Evolutionary conservation across 2,329 filamentous ascomycete species (phyloP).

Genomic region (Ophiostoma tasmaniense): DNA sequence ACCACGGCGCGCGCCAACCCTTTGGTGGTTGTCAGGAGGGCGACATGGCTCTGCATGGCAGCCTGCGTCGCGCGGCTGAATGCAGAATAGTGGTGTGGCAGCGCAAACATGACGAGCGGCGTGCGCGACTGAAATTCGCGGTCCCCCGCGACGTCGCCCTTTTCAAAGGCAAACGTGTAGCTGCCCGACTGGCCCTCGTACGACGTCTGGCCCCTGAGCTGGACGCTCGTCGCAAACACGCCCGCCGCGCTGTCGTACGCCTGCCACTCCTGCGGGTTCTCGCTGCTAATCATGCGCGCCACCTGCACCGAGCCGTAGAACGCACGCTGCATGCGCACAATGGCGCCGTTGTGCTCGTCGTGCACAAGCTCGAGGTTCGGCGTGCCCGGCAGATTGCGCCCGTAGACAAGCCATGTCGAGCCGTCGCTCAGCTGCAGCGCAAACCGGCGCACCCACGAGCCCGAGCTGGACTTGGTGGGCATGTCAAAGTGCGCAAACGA

Average conservation of each 20-base stretch:
- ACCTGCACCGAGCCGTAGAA: conserved; percentile 79
- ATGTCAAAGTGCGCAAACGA: conserved; percentile 4
- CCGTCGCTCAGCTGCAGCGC: conserved; percentile 64
- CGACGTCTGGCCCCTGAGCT: conserved; percentile 47
- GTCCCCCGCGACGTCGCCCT: conserved; percentile 51
- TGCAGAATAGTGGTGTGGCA: conserved; percentile 76
- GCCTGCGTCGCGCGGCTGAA: conserved; percentile 54
- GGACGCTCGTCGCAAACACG: conserved; percentile 59
- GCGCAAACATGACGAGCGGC: conserved; percentile 70
- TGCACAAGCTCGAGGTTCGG: conserved; percentile 54
- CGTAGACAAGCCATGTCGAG: conserved; percentile 73
- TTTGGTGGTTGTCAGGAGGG: conserved; percentile 75
- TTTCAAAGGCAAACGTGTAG: conserved; percentile 66
- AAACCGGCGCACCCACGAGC: conserved; percentile 63
- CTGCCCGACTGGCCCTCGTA: conserved; percentile 51
- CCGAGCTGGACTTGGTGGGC: conserved; percentile 29
- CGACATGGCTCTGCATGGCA: conserved; percentile 41
- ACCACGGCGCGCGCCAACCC: conserved; percentile 65
- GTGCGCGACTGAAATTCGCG: conserved; percentile 21
- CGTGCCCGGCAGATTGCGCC: conserved; percentile 46
- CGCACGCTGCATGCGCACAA: conserved; percentile 50
- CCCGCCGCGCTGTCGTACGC: conserved; percentile 72
- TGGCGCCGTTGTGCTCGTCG: conserved; percentile 53
- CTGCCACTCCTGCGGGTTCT: conserved; percentile 31
- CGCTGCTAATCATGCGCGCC: conserved; percentile 62